Percentiles rank a stretch among this genome's conserved stretches.
phyloP scores from a whole-genome alignment of 2,329 filamentous ascomycete genomes.

The Fusarium tuaranense region DNA sequence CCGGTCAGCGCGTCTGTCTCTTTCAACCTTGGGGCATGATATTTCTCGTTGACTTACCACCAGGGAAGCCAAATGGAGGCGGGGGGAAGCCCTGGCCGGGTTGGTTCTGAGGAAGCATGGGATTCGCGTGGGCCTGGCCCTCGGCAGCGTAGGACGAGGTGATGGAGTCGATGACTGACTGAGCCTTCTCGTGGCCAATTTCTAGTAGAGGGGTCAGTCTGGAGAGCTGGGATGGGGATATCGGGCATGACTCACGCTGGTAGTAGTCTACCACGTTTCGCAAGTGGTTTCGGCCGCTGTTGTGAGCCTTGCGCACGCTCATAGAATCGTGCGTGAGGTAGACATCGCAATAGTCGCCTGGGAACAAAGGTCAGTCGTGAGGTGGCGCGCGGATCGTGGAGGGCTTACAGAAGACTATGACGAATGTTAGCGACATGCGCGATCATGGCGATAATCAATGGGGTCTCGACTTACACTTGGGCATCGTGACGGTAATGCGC shows the following conservation, averaged over 20 bases:
- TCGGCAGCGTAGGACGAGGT: conserved; percentile 95
- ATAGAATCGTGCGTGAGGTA: conserved; percentile 99
- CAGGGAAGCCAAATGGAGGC: conserved; percentile 73
- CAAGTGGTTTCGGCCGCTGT: conserved; percentile 94
- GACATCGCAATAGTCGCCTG: conserved; percentile 98
- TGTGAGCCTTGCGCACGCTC: conserved; percentile 99
- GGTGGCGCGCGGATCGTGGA: conserved; percentile 15
- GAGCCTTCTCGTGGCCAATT: conserved; percentile 98
- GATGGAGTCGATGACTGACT: conserved; percentile 98
- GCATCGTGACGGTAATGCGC: conserved; percentile 70
- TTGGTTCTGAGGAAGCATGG: conserved; percentile 80
- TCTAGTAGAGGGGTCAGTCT: conserved; percentile 63
- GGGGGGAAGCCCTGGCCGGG: conserved; percentile 65
- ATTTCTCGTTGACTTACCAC: conserved; percentile 52
- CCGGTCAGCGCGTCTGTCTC: conserved; percentile 26
- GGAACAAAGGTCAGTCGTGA: conserved; percentile 47
- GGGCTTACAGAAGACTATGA: conserved; percentile 41
- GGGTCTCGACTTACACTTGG: conserved; percentile 78
- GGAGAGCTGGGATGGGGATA: not conserved
- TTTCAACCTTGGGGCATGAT: conserved; percentile 39
- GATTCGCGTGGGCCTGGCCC: conserved; percentile 88
- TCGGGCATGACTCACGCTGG: conserved; percentile 72
- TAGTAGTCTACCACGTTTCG: conserved; percentile 99
- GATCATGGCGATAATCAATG: conserved; percentile 7
- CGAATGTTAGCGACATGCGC: conserved; percentile 50